Conservation (phyloP, 169 alveolate genomes). For the Theileria equi region DNA sequence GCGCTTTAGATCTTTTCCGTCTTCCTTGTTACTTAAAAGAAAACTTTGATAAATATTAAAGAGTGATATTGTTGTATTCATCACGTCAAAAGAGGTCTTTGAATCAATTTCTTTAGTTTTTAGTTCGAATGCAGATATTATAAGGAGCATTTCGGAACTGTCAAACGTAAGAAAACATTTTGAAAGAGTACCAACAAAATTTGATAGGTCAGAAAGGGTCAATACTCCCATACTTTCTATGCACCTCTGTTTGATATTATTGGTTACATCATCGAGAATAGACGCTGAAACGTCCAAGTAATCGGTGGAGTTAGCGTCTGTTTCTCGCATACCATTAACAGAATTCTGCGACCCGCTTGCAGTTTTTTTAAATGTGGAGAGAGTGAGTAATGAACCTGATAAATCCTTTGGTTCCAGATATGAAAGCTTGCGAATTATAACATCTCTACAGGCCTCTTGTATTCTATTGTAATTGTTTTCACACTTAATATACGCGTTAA, state of each 20-base stretch:
- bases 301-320: background rate
- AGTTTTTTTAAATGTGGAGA: too few relatives aligned
- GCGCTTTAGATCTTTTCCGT: too few relatives aligned
- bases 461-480: constrained; percentile 8
- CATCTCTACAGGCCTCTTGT: constrained; percentile 3
- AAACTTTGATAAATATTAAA: too few relatives aligned
- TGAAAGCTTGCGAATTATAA: background rate
- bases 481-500: constrained; percentile 14
- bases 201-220: background rate
- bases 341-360: too few relatives aligned
- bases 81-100: too few relatives aligned
- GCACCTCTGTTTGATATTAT: background rate
- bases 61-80: too few relatives aligned
- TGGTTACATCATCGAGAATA: background rate
- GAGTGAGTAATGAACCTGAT: background rate
- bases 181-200: background rate
- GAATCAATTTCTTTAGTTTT: too few relatives aligned
- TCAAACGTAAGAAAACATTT: constrained; percentile 5
- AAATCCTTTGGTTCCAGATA: constrained; percentile 1
- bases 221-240: background rate
- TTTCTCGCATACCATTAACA: background rate
- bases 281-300: background rate
- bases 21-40: too few relatives aligned
- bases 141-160: too few relatives aligned
- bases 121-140: too few relatives aligned